Percentiles rank a stretch among this genome's conserved stretches.
Evolutionary conservation across 805 yeast species (phyloP).

Genomic region (Starmerella vitae): DNA sequence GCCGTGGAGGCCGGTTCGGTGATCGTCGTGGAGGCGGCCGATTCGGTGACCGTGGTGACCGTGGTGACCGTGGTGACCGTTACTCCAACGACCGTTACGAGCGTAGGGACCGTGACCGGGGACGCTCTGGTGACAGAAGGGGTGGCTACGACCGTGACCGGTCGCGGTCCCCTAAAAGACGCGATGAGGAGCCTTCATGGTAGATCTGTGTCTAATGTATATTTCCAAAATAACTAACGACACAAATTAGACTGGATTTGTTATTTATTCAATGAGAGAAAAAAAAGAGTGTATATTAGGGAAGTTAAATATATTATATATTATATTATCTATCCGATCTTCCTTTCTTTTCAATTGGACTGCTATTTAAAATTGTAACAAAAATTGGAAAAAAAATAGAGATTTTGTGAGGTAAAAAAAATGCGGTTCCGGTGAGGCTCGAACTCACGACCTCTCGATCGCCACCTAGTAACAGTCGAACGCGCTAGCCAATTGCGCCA

Average conservation of each 20-base stretch:
- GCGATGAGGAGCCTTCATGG: slow-evolving; percentile 18
- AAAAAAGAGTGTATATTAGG: no score
- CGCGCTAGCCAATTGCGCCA: slow-evolving; percentile 24
- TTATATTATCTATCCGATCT: no score
- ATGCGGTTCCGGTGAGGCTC: slow-evolving; percentile 20
- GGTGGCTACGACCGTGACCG: slow-evolving; percentile 19
- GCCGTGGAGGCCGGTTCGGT: slow-evolving; percentile 17
- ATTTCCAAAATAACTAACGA: no score
- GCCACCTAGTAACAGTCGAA: slow-evolving; percentile 19
- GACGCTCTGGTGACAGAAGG: slow-evolving; percentile 20
- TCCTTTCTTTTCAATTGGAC: no score
- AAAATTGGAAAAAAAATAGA: no score
- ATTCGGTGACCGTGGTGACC: slow-evolving; percentile 20
- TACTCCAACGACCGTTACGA: slow-evolving; percentile 13
- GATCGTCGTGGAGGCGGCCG: slow-evolving; percentile 18
- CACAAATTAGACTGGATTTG: no score
- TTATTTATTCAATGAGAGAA: no score
- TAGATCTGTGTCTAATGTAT: no score
- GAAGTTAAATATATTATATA: no score
- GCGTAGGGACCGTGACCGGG: slow-evolving; percentile 12
- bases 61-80: slow-evolving; percentile 17
- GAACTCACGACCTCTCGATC: slow-evolving; percentile 24
- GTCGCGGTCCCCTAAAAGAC: slow-evolving; percentile 20
- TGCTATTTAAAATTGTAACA: no score
- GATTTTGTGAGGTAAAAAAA: no score